Percentiles rank a stretch among this genome's conserved stretches.
Evolutionary conservation across 371 early-diverging fungal genomes (phyloP).

Genomic region (Circinella minor): DNA sequence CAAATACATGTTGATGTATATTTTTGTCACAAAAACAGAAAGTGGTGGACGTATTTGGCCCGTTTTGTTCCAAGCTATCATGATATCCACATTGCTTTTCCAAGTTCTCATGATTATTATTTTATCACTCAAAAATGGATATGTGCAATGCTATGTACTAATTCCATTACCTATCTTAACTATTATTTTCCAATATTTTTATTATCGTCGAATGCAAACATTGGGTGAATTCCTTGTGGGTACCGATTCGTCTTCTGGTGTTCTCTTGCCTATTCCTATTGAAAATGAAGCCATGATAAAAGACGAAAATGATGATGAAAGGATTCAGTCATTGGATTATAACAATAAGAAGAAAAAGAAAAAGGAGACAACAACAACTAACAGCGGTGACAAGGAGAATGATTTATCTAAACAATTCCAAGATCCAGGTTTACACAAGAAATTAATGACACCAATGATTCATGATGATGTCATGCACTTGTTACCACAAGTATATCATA

Average conservation of each 20-base stretch:
- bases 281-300: not conserved
- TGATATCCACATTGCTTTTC: constrained; percentile 66
- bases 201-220: constrained; percentile 23
- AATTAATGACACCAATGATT: constrained; percentile 57
- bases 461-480: constrained; percentile 55
- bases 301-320: constrained; percentile 1
- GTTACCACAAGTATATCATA: constrained; percentile 50
- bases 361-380: not conserved
- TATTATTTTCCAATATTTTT: constrained; percentile 49
- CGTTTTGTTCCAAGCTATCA: constrained; percentile 67
- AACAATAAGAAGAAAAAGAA: not conserved
- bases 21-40: constrained; percentile 65
- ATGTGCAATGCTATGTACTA: constrained; percentile 52
- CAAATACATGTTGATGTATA: constrained; percentile 70
- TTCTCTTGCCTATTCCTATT: not conserved
- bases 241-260: not conserved
- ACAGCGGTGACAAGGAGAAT: constrained; percentile 1
- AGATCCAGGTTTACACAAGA: constrained; percentile 48
- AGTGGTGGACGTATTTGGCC: constrained; percentile 81
- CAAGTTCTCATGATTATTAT: constrained; percentile 74
- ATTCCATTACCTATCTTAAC: constrained; percentile 75
- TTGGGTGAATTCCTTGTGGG: constrained; percentile 21
- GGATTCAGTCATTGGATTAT: not conserved
- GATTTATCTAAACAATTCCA: constrained; percentile 44
- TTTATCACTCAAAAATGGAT: constrained; percentile 50